Base-by-base conservation (phyloP, 345 rosid genomes). In the Zanthoxylum bungeanum region DNA sequence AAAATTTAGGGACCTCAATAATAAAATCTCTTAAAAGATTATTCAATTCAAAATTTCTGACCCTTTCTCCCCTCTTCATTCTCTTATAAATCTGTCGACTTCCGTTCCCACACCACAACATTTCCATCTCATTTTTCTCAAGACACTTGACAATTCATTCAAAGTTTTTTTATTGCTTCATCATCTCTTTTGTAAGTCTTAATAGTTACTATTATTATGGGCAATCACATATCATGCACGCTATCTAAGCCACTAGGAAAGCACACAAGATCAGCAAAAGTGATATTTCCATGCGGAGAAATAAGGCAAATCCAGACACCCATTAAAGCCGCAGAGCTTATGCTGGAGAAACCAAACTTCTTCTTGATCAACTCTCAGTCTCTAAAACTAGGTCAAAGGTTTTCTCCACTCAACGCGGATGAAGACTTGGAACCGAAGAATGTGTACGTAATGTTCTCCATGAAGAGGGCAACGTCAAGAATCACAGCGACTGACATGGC, bases 291-390 rank as follows among this genome's bases (percentile, higher is more conserved):
- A 0, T 71, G 82, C 67, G 95, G 98, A 11, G 91, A 86, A 72
- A 69, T 92, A 50, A 80, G 78, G 75, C 83, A 79, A 17, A 71
- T 94, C 50, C 69, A 81, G 47, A 79, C 71, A 7, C 91, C 90
- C 9, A 76, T 74, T 53, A 92, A 85, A 68, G 98, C 93, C 0
- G 98, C 96, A 0, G 98, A 94, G 85, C 76, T 92, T 40, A 94
- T 94, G 98, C 67, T 94, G 22, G 98, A 94, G 77, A 84, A 79
- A 1, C 98, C 98, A 0, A 90, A 82, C 60, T 86, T 77, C 86
- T 94, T 94, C 88, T 73, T 94, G 9, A 83, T 84, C 0, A 88
- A 92, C 69, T 71, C 95, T 0, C 85, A 75, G 34, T 92, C 97
- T 3, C 89, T 94, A 14, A 86, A 83, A 44, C 68, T 85, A 10